phyloP scores from a whole-genome alignment of 495 filamentous ascomycete genomes.

The Penicillium samsonianum region DNA sequence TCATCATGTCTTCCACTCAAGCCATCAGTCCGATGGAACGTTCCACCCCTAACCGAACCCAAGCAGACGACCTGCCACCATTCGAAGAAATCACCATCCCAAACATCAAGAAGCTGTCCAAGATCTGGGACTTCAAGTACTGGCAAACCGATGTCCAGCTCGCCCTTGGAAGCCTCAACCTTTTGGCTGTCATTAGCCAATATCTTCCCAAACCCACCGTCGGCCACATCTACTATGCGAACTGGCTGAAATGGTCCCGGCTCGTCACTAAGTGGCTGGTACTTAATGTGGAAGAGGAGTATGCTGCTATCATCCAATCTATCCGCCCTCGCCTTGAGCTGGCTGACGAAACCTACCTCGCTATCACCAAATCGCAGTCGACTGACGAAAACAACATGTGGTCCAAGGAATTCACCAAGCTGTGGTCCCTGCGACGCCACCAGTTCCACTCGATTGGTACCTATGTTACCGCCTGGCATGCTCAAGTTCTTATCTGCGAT shows the following conservation, averaged over 20 bases:
- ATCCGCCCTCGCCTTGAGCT: neutral
- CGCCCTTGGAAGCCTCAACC: neutral
- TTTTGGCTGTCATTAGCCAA: neutral
- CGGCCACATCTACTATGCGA: neutral
- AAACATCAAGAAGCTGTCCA: neutral
- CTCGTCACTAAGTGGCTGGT: neutral
- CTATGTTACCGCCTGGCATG: neutral
- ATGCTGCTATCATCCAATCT: neutral
- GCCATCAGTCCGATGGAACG: neutral
- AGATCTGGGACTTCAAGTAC: neutral
- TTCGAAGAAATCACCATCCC: neutral
- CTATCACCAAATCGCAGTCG: neutral
- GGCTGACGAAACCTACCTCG: neutral
- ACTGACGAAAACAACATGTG: neutral
- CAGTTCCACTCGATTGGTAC: neutral
- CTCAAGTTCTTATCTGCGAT: neutral
- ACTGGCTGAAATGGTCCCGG: constrained; percentile 1
- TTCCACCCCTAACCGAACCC: neutral
- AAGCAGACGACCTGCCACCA: neutral
- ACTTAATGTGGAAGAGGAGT: neutral
- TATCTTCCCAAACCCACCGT: neutral
- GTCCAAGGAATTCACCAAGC: neutral
- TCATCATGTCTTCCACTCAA: neutral
- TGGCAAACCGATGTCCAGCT: neutral
- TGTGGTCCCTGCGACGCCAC: neutral